phyloP scores from a whole-genome alignment of 495 filamentous ascomycete genomes.

The Aspergillus leporis region DNA sequence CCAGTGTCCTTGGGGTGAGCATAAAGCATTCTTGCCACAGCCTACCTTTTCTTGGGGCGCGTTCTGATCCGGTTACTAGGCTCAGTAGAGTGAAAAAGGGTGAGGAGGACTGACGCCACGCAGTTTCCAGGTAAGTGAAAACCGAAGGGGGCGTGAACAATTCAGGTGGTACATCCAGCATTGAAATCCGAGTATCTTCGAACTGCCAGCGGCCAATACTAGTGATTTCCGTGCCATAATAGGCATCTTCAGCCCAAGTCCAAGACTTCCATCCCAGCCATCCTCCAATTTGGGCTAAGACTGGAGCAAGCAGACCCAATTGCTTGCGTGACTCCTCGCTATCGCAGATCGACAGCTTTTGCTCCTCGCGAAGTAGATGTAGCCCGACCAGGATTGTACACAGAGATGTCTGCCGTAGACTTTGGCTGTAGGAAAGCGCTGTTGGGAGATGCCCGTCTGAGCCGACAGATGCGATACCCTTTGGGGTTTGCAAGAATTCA shows the following conservation, averaged over 20 bases:
- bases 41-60: slow-evolving; percentile 37
- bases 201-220: slow-evolving; percentile 61
- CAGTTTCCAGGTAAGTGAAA: slow-evolving; percentile 59
- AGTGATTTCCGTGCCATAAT: slow-evolving; percentile 71
- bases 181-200: slow-evolving; percentile 53
- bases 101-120: slow-evolving; percentile 29
- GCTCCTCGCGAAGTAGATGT: slow-evolving; percentile 84
- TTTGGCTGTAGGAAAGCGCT: slow-evolving; percentile 50
- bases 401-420: slow-evolving; percentile 58
- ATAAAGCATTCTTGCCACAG: slow-evolving; percentile 44
- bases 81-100: slow-evolving; percentile 63
- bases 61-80: slow-evolving; percentile 46
- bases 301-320: slow-evolving; percentile 57
- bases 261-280: slow-evolving; percentile 87
- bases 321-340: slow-evolving; percentile 54
- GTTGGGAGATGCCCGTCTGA: slow-evolving; percentile 63
- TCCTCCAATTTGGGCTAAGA: slow-evolving; percentile 76
- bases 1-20: slow-evolving; percentile 65
- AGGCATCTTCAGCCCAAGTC: slow-evolving; percentile 51
- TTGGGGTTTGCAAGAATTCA: slow-evolving; percentile 58
- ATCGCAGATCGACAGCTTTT: slow-evolving; percentile 73
- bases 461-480: slow-evolving; percentile 52
- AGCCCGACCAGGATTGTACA: slow-evolving; percentile 72
- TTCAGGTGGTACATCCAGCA: slow-evolving; percentile 51
- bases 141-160: slow-evolving; percentile 72